phyloP scores from a whole-genome alignment of 495 filamentous ascomycete genomes.

The Talaromyces liani region DNA sequence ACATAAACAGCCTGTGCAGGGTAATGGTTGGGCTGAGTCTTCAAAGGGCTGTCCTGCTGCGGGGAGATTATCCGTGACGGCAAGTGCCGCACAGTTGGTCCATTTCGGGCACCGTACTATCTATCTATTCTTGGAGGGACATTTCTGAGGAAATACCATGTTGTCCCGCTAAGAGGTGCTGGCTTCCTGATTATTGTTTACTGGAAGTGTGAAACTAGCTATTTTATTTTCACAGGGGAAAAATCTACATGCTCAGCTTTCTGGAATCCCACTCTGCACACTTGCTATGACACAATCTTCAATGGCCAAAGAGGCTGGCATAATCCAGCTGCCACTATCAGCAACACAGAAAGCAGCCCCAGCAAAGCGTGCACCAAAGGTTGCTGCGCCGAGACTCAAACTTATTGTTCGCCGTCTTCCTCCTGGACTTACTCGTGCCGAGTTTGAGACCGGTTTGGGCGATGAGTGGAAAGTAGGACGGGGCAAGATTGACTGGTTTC shows the following conservation, averaged over 20 bases:
- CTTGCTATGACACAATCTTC: constrained; percentile 26
- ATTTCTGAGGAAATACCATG: not conserved
- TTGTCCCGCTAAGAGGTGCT: not conserved
- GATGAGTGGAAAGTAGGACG: constrained; percentile 72
- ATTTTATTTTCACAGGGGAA: not conserved
- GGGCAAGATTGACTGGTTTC: constrained; percentile 77
- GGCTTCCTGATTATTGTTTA: not conserved
- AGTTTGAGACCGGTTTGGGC: constrained; percentile 69
- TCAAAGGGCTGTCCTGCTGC: not conserved
- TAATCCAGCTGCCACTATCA: constrained; percentile 52
- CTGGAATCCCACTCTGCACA: not conserved
- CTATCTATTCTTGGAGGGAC: not conserved
- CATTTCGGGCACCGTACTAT: constrained; percentile 9
- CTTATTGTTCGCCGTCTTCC: constrained; percentile 79
- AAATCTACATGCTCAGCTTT: not conserved
- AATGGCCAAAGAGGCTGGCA: constrained; percentile 43
- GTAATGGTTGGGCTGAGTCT: not conserved
- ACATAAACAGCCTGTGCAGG: constrained; percentile 3
- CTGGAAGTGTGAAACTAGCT: not conserved
- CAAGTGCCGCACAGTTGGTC: constrained; percentile 11
- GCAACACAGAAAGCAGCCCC: constrained; percentile 47
- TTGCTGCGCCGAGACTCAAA: constrained; percentile 63
- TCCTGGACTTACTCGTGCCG: constrained; percentile 72
- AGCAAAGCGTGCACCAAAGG: constrained; percentile 43
- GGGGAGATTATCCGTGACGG: constrained; percentile 6